Conservation (phyloP, 1,284 basidiomycete genomes). For the Cystobasidium slooffiae region DNA sequence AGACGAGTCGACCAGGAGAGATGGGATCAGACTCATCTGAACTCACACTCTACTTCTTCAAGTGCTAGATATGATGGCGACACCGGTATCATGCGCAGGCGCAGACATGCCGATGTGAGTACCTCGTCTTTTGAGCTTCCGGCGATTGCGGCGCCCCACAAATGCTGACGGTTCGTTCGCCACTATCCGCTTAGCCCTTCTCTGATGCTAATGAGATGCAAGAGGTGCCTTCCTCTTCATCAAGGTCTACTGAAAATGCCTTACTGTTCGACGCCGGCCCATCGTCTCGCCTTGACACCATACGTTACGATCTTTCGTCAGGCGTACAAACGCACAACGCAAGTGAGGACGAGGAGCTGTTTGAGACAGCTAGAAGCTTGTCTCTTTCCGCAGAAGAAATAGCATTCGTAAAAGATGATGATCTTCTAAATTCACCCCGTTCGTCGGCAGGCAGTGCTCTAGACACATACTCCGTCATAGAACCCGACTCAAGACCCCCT, state of each 20-base stretch:
- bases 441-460: neutral
- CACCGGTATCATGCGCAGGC: neutral
- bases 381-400: neutral
- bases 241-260: neutral
- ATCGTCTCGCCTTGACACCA: constrained; percentile 12
- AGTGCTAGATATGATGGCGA: constrained; percentile 2
- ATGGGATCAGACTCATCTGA: constrained; percentile 6
- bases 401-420: neutral
- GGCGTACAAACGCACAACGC: neutral
- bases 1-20: neutral
- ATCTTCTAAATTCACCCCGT: neutral
- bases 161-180: neutral
- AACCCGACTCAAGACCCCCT: neutral
- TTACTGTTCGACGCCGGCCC: constrained; percentile 20
- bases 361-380: constrained; percentile 13
- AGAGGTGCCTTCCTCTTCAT: constrained; percentile 1
- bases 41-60: neutral
- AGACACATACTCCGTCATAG: constrained; percentile 10
- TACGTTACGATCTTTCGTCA: neutral
- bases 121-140: neutral
- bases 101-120: constrained; percentile 26
- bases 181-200: neutral
- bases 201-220: constrained; percentile 29
- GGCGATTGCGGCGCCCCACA: neutral
- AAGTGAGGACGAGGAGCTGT: constrained; percentile 4